Evolutionary conservation across 2,329 filamentous ascomycete species (phyloP), one percentile per base, ranked within the genome.

Genomic region (Diaporthe australafricana): DNA sequence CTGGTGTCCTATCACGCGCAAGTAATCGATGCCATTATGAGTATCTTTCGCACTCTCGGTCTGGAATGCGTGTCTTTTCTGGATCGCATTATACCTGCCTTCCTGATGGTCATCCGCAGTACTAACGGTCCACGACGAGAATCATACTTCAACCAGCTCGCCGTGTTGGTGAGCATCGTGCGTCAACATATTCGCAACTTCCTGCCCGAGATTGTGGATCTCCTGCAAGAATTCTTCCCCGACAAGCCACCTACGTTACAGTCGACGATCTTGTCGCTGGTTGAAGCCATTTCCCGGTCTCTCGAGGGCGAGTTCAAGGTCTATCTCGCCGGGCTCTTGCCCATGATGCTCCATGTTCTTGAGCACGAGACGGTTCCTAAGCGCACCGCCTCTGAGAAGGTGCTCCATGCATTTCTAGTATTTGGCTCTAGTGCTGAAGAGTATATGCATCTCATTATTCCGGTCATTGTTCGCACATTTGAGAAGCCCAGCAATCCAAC

Each of bases 381-480:
- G 78, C 89, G 94, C n/a, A 88, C 90, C 17, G 93, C 95, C 2
- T 97, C 95, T 0, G 95, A 98, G 80, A 92, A 93, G 76, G 95
- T 99, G 5, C 86, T 99, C 30, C 96, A 98, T 79, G 95, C 96
- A 0, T 98, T 99, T 81, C 85, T 99, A 35, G 94, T 99, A 0
- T 99, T 99, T 80, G 97, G 97, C 1, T 92, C 95, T 0, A 98
- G 95, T 78, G 94, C 93, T 14, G 96, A 99, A 80, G 96, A 99
- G 80, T 99, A 99, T 81, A 99, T 99, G 96, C 96, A 99, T 80
- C 87, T 99, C 67, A 98, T 99, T 76, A 94, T 99, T 66, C 96
- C 96, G 0, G 94, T 97, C 45, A 95, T 99, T 78, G 95, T 99
- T 11, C 91, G 93, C 55, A 93, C 98, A 62, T 98, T 99, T 78